phyloP scores from a whole-genome alignment of 257 asterid genomes.

The Lycium ferocissimum region DNA sequence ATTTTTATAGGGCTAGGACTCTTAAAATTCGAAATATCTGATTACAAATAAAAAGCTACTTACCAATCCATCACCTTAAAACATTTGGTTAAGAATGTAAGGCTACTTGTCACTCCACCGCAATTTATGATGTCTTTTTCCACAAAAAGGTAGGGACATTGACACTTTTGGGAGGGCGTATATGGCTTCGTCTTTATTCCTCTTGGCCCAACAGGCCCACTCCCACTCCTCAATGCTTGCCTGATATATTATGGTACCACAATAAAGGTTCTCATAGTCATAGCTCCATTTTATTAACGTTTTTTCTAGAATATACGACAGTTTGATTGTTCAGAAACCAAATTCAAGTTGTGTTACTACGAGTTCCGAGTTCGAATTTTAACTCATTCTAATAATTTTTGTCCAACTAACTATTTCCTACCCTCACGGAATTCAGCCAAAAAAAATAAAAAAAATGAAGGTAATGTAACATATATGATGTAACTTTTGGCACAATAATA shows the following conservation, averaged over 20 bases:
- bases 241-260: neutral
- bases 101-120: no score
- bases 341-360: neutral
- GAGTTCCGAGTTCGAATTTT: neutral
- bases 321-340: neutral
- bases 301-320: neutral
- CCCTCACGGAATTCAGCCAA: neutral
- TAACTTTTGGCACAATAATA: neutral
- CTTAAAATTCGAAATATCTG: neutral
- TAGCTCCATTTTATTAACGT: neutral
- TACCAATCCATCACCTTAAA: neutral
- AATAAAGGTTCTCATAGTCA: neutral
- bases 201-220: slow-evolving; percentile 14
- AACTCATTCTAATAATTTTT: neutral
- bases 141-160: slow-evolving; percentile 14
- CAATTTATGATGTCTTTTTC: neutral
- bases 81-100: no score
- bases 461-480: neutral
- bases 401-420: neutral
- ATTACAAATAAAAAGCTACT: neutral
- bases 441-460: no score
- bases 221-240: slow-evolving; percentile 14
- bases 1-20: no score
- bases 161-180: neutral
- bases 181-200: neutral